phyloP scores from a whole-genome alignment of 768 basidiomycete species.

The Russula emetica region DNA sequence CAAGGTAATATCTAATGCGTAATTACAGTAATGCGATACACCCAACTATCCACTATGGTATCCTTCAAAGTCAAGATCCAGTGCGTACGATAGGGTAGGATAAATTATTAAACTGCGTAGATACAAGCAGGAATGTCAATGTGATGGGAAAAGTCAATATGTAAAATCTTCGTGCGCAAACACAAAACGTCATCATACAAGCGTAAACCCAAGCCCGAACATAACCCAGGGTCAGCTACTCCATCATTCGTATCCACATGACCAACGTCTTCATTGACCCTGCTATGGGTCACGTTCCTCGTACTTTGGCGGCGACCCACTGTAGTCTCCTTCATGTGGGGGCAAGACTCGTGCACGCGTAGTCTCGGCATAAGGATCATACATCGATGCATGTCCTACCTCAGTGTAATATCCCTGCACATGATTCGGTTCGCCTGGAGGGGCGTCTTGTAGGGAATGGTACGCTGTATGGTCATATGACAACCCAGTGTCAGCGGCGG shows the following conservation, averaged over 20 bases:
- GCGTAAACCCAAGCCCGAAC: neutral
- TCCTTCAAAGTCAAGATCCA: neutral
- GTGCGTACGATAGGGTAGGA: neutral
- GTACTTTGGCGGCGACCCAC: neutral
- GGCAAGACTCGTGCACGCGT: neutral
- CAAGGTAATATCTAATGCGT: neutral
- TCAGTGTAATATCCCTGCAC: constrained; percentile 8
- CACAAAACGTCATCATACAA: neutral
- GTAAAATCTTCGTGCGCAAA: neutral
- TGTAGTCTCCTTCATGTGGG: neutral
- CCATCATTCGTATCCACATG: neutral
- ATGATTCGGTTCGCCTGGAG: constrained; percentile 10
- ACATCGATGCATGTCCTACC: neutral
- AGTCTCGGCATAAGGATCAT: neutral
- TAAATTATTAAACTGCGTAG: neutral
- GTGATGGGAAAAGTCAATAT: neutral
- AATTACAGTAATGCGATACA: too few species aligned
- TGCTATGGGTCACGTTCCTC: constrained; percentile 5
- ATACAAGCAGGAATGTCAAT: neutral
- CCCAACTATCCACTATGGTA: neutral
- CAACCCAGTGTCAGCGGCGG: neutral
- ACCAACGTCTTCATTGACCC: neutral
- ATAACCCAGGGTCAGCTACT: neutral
- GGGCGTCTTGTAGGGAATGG: constrained; percentile 11
- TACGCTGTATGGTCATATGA: constrained; percentile 7